Percentiles rank a stretch among this genome's conserved stretches.
Evolutionary conservation across 305 asterid genomes (phyloP).

Genomic region (Fraxinus floribunda): DNA sequence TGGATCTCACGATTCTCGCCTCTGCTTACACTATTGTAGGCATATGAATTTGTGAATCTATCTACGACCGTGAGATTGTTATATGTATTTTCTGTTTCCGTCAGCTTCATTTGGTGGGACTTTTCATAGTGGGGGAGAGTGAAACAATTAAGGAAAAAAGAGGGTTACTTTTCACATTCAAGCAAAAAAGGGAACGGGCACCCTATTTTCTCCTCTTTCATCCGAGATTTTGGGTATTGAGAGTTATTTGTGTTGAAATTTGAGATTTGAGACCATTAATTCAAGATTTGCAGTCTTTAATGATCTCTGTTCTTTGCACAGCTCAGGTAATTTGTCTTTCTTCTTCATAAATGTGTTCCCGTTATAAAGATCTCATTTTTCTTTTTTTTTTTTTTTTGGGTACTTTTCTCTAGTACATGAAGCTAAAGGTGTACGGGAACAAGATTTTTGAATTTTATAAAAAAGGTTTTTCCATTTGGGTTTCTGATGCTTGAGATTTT

Average conservation of each 20-base stretch:
- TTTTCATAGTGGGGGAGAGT: constrained; percentile 25
- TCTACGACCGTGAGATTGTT: background rate
- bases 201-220: constrained; percentile 21
- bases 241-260: constrained; percentile 14
- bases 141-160: background rate
- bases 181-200: background rate
- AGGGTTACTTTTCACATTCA: background rate
- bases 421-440: background rate
- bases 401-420: background rate
- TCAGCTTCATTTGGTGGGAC: constrained; percentile 33
- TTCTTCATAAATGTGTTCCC: background rate
- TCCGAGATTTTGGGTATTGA: constrained; percentile 15
- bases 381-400: background rate
- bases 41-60: constrained; percentile 15
- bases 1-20: too few species aligned
- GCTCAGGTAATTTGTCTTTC: constrained; percentile 29
- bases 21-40: constrained; percentile 15
- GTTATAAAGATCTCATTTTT: background rate
- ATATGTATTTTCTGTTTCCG: constrained; percentile 8
- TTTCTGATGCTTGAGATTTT: background rate
- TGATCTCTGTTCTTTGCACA: constrained; percentile 4
- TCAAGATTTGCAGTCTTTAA: constrained; percentile 20
- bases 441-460: background rate
- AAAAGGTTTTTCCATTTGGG: constrained; percentile 10
- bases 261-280: constrained; percentile 8